Conservation (phyloP, 345 rosid genomes). For the Mangifera indica region DNA sequence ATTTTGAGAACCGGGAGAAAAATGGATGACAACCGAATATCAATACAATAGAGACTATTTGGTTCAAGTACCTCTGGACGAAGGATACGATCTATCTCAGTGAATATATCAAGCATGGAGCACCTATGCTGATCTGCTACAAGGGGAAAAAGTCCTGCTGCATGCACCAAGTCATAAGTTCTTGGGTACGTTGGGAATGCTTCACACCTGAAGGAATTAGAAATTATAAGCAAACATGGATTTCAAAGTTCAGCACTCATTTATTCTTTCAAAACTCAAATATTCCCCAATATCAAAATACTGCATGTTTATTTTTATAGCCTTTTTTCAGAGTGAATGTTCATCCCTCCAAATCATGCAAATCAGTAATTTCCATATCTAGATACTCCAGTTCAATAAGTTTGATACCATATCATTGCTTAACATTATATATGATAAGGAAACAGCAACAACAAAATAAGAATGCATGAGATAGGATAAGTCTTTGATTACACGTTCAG, state of each 20-base stretch:
- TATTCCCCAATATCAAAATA: neutral
- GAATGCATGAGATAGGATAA: too few species aligned
- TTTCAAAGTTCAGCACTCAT: neutral
- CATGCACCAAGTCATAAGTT: constrained; percentile 92
- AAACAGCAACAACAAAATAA: constrained; percentile 4
- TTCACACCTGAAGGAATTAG: constrained; percentile 70
- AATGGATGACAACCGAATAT: neutral
- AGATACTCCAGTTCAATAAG: neutral
- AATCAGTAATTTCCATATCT: neutral
- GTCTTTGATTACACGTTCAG: neutral
- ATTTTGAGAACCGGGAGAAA: neutral
- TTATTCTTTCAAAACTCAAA: neutral
- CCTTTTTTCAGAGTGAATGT: neutral
- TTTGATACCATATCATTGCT: neutral
- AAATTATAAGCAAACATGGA: neutral
- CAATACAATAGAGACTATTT: neutral
- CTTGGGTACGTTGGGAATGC: constrained; percentile 93
- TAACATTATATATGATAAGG: neutral
- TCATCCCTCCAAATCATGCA: neutral
- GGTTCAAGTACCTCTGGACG: constrained; percentile 84
- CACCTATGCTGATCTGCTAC: constrained; percentile 52
- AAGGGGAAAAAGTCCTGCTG: constrained; percentile 72
- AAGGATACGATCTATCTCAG: constrained; percentile 86
- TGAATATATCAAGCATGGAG: constrained; percentile 54
- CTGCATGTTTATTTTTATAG: neutral